phyloP scores from a whole-genome alignment of 768 basidiomycete species.

The Podaxis sp. region DNA sequence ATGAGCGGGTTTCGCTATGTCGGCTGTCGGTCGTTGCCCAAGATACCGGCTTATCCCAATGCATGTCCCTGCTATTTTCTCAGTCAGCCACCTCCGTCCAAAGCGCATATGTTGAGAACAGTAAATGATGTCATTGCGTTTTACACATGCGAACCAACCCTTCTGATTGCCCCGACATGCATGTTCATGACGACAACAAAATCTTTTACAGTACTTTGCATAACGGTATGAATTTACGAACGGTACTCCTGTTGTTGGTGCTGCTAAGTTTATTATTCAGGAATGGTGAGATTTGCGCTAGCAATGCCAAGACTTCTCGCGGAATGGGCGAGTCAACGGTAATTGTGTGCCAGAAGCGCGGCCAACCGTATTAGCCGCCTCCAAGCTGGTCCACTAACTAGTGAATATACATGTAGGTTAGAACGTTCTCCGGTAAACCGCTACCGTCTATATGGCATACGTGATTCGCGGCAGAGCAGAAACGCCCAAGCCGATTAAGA shows the following conservation, averaged over 20 bases:
- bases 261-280: neutral
- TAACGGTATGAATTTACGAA: neutral
- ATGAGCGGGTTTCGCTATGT: neutral
- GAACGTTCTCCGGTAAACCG: neutral
- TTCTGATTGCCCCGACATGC: neutral
- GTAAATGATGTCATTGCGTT: slow-evolving; percentile 5
- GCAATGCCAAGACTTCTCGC: neutral
- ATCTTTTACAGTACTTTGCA: neutral
- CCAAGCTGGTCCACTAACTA: neutral
- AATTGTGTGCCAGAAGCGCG: neutral
- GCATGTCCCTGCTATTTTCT: neutral
- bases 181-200: neutral
- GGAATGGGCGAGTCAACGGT: neutral
- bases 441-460: neutral
- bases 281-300: neutral
- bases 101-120: neutral
- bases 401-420: neutral
- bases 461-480: slow-evolving; percentile 6
- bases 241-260: too few species aligned
- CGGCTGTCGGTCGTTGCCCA: neutral
- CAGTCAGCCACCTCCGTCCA: neutral
- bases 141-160: neutral
- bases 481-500: neutral
- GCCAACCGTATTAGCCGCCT: neutral
- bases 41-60: neutral